A percentile compares a stretch with the other conserved stretches of the same genome.
Evolutionary conservation across 192 early-diverging fungal species (phyloP).

Genomic region (Kappamyces sp.): DNA sequence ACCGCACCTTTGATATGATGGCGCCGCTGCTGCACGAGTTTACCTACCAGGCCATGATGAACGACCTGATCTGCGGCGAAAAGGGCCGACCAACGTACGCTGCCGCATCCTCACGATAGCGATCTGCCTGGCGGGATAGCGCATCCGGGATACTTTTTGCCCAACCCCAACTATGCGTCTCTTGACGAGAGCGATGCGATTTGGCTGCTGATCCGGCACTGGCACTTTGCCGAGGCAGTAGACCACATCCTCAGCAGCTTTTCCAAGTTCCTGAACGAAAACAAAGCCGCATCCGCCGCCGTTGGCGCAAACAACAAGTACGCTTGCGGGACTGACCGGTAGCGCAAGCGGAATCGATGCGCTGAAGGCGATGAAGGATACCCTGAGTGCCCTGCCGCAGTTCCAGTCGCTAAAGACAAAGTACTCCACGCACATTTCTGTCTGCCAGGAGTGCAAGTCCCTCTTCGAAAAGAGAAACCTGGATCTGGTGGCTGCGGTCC

Average conservation of each 20-base stretch:
- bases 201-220: slow-evolving; percentile 68
- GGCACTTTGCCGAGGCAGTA: slow-evolving; percentile 75
- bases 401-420: slow-evolving; percentile 79
- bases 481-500: slow-evolving; percentile 61
- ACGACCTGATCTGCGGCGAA: slow-evolving; percentile 74
- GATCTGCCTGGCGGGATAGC: slow-evolving; percentile 2
- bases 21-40: slow-evolving; percentile 96
- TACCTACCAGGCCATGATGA: slow-evolving; percentile 97
- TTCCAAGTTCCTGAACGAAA: slow-evolving; percentile 73
- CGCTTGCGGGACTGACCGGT: neutral
- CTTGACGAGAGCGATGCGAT: slow-evolving; percentile 76
- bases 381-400: slow-evolving; percentile 74
- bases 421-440: slow-evolving; percentile 81
- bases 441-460: slow-evolving; percentile 76
- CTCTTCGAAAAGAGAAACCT: slow-evolving; percentile 67
- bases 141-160: slow-evolving; percentile 10
- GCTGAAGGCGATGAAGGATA: slow-evolving; percentile 81
- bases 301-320: slow-evolving; percentile 21
- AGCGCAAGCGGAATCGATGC: slow-evolving; percentile 50
- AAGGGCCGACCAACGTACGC: slow-evolving; percentile 52
- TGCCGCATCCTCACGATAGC: slow-evolving; percentile 12
- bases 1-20: slow-evolving; percentile 85
- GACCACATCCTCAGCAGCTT: slow-evolving; percentile 67
- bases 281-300: slow-evolving; percentile 55
- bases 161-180: slow-evolving; percentile 23